Evolutionary conservation across 345 rosid species (phyloP).

Genomic region (Nephelium lappaceum): DNA sequence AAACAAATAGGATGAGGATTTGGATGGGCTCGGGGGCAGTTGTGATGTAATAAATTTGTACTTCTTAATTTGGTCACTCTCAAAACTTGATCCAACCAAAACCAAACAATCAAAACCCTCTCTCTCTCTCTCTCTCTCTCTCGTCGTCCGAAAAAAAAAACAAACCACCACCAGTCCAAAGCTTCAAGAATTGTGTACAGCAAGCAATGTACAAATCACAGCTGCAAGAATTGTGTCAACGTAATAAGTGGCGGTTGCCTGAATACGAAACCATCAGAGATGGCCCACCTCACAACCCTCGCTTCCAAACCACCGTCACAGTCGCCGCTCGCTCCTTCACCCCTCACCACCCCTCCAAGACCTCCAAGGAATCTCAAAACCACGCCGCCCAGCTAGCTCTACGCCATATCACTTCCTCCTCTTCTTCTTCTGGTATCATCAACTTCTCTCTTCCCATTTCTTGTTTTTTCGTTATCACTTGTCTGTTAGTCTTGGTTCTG

Average conservation of each 20-base stretch:
- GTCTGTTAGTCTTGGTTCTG: background rate
- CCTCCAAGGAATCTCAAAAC: constrained; percentile 51
- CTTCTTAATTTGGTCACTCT: too few species aligned
- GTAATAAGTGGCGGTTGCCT: constrained; percentile 33
- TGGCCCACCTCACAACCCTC: constrained; percentile 45
- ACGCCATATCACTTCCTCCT: constrained; percentile 24
- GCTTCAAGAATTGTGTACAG: too few species aligned
- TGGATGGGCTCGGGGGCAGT: too few species aligned
- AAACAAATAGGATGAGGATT: too few species aligned
- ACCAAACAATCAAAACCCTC: too few species aligned
- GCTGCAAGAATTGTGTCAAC: constrained; percentile 48
- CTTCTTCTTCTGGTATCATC: background rate
- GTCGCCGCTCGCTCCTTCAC: constrained; percentile 33
- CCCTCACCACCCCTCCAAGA: constrained; percentile 3
- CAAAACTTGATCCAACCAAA: too few species aligned
- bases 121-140: background rate
- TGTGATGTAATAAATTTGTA: too few species aligned
- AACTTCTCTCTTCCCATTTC: too few species aligned
- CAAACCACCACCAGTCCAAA: background rate
- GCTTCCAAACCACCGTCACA: constrained; percentile 40
- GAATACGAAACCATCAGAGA: constrained; percentile 23
- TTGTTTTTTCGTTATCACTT: background rate
- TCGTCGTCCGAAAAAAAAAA: background rate
- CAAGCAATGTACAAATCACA: constrained; percentile 36
- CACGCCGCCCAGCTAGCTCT: constrained; percentile 47